phyloP scores from a whole-genome alignment of 2,329 filamentous ascomycete species.

The Ascochyta fabae region DNA sequence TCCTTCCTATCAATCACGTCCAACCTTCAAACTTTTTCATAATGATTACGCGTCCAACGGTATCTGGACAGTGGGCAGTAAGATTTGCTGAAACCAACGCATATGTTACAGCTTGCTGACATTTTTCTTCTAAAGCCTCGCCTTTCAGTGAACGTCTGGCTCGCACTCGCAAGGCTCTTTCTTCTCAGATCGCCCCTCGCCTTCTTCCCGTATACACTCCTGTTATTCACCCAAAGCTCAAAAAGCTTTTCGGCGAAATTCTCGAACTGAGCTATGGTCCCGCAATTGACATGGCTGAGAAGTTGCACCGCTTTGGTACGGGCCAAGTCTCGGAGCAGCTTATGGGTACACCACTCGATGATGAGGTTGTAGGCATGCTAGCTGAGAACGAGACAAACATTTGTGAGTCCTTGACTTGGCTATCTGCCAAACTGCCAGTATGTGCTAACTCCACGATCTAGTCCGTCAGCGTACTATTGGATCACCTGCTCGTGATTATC shows the following conservation, averaged over 20 bases:
- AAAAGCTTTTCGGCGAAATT: slow-evolving; percentile 20
- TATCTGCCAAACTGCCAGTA: too few relatives aligned
- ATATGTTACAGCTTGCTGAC: background rate
- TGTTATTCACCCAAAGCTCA: slow-evolving; percentile 25
- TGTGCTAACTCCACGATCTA: background rate
- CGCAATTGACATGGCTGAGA: slow-evolving; percentile 21
- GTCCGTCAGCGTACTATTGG: slow-evolving; percentile 23
- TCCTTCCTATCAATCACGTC: background rate
- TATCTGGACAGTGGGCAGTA: slow-evolving; percentile 2
- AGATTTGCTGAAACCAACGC: background rate
- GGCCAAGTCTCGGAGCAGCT: slow-evolving; percentile 23
- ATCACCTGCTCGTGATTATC: slow-evolving; percentile 21
- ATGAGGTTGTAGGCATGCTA: slow-evolving; percentile 23
- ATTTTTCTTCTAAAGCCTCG: background rate
- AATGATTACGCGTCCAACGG: background rate
- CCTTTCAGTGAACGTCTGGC: slow-evolving; percentile 22
- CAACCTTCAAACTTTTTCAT: slow-evolving; percentile 3
- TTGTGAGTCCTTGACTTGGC: slow-evolving; percentile 8
- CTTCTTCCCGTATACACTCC: slow-evolving; percentile 22
- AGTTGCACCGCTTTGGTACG: slow-evolving; percentile 21
- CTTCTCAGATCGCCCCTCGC: slow-evolving; percentile 20
- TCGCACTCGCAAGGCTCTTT: slow-evolving; percentile 22
- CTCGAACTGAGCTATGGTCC: slow-evolving; percentile 21
- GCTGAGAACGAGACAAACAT: slow-evolving; percentile 24
- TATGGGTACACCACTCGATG: slow-evolving; percentile 19